Base-by-base conservation (phyloP, 73 alveolate species). In the Paraurostyla sp. region DNA sequence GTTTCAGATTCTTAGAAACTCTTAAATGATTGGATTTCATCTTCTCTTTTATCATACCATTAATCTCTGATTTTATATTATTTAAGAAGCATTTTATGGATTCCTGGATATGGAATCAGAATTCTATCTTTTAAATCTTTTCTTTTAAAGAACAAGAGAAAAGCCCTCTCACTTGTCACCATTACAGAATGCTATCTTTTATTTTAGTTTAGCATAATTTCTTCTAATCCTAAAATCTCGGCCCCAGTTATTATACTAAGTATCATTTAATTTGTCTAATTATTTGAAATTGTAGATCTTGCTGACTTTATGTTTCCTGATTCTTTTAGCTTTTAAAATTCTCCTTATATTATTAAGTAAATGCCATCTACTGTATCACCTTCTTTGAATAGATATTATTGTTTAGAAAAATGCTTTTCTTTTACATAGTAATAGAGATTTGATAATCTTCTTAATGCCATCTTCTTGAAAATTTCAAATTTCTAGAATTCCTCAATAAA, bases 201-300 rank as follows among this genome's bases (percentile, higher is more conserved):
- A 16, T 18, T n/a, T 32, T 42, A 50, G 11, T 60, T 57, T 23
- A 43, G 27, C 3, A 78, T 78, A 23, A 78, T 51, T 35, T 78
- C 89, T 35, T 78, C 89, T 32, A 78, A n/a, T 2, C 89, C 89
- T 51, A 78, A n/a, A 6, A 54, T 54, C 59, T 78, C 78, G 35
- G 0, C 78, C 3, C 78, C 89, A 32, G 80, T 23, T 6, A 78
- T 54, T 23, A 49, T 36, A 45, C 38, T n/a, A 0, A 75, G 20
- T 49, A 49, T 49, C 32, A 27, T 6, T 20, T 43, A 30, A 46
- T 49, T 49, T 6, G 73, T 41, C 41, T 20, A 36, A 69, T 69
- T 29, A 1, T 35, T 68, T 68, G 57, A 15, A 46, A 18, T 46
- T 46, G 57, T 9, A 23, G 15, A 36, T 23, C 36, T 9, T 56